Evolutionary conservation across 345 rosid species (phyloP), one percentile per base, ranked within the genome.

Genomic region (Lepidium sativum): DNA sequence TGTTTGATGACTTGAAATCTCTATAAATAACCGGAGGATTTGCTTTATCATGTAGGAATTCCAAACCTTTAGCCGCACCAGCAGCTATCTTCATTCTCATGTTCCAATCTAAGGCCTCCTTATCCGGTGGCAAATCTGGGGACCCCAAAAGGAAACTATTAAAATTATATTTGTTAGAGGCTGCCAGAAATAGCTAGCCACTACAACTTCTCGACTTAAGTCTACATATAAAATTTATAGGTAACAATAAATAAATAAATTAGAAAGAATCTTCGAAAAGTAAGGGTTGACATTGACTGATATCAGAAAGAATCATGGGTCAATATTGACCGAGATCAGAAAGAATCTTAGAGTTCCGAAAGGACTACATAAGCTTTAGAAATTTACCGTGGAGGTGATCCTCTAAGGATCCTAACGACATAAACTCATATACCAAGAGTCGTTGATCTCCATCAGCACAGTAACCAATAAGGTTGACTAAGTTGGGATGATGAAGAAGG

Each of bases 401-500:
- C 79, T 95, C 99, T 74, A 95, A 60, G 62, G 99, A 95, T 53
- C 99, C 99, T 74, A 90, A 69, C 8, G 96, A 81, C 99, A 95
- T 91, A 75, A 88, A 95, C 72, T 95, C 99, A 50, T 95, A 95
- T 47, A 95, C 97, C 67, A 95, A 94, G 65, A 95, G 97, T 39
- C 99, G 91, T 54, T 95, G 99, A 59, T 95, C 97, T 49, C 97
- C 99, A 78, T 95, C 99, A 60, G 99, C 99, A 74, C 99, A 95
- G 73, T 95, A 91, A 65, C 99, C 99, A 48, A 91, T 95, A 52
- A 95, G 82, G 75, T 75, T 95, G 80, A 95, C 97, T 17, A 95
- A 88, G 82, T 95, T 95, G 18, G 83, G 81, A 64, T 95, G 99
- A 82, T 95, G 97, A 67, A 95, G 88, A 75, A 95, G 96, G 74